Conservation (phyloP, 768 basidiomycete genomes). For the Tephrocybe sp. region DNA sequence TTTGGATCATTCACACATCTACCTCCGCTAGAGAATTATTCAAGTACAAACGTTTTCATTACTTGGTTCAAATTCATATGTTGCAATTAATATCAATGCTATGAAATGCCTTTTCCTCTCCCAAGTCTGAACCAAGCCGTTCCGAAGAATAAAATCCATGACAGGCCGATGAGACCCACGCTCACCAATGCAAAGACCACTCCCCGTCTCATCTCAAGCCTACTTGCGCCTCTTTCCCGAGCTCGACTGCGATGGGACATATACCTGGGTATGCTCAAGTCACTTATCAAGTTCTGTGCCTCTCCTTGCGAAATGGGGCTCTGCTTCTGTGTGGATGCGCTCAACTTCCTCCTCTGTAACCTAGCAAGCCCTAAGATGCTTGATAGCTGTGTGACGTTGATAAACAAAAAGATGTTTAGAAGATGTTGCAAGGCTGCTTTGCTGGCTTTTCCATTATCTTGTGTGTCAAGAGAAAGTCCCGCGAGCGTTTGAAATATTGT, state of each 20-base stretch:
- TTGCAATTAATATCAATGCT: background rate
- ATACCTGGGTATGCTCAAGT: conserved; percentile 18
- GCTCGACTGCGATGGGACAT: conserved; percentile 21
- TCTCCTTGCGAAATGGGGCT: conserved; percentile 2
- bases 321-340: conserved; percentile 16
- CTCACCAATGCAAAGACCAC: conserved; percentile 45
- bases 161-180: conserved; percentile 40
- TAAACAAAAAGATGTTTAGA: conserved; percentile 52
- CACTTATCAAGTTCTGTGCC: conserved; percentile 10
- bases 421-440: conserved; percentile 48
- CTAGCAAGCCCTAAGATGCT: conserved; percentile 49
- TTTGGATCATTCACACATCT: no score
- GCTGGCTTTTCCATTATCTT: conserved; percentile 22
- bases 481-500: conserved; percentile 73
- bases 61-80: no score
- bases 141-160: conserved; percentile 66
- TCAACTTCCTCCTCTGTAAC: conserved; percentile 45
- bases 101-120: conserved; percentile 7
- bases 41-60: no score
- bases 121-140: conserved; percentile 62
- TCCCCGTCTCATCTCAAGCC: conserved; percentile 46
- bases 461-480: conserved; percentile 64
- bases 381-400: conserved; percentile 58
- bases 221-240: conserved; percentile 20
- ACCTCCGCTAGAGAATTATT: no score